These are phyloP conservation scores for Evansstolkia leycettana DNA, from an alignment of 495 filamentous ascomycete genomes.

Conservation along the genomic window DNA sequence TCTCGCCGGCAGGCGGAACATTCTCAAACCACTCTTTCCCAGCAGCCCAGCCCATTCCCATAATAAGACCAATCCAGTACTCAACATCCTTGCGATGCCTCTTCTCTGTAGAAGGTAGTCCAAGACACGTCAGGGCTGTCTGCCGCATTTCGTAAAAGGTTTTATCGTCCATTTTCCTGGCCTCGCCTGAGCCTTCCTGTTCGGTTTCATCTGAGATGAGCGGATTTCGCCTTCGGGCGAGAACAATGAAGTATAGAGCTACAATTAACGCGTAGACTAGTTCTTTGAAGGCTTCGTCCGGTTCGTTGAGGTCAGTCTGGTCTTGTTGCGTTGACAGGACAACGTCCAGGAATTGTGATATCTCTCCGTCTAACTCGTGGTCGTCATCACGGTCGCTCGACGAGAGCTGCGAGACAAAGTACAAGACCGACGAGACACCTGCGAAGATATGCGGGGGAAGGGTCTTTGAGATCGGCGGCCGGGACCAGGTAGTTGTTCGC, in stretches of 20 bases:
- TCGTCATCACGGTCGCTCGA: constrained; percentile 11
- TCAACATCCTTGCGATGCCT: constrained; percentile 43
- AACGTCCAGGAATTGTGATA: constrained; percentile 24
- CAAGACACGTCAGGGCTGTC: constrained; percentile 28
- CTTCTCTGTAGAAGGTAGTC: constrained; percentile 20
- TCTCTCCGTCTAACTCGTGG: constrained; percentile 25
- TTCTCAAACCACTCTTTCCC: constrained; percentile 56
- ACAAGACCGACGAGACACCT: constrained; percentile 46
- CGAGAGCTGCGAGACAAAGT: constrained; percentile 18
- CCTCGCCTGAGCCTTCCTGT: constrained; percentile 10
- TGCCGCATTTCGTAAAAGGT: constrained; percentile 37
- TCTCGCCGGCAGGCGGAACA: constrained; percentile 28
- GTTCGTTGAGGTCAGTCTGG: constrained; percentile 5
- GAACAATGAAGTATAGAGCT: constrained; percentile 53
- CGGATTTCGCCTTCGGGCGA: constrained; percentile 26
- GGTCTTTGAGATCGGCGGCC: constrained; percentile 31
- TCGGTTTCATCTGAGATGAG: constrained; percentile 7
- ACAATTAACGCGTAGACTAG: constrained; percentile 39
- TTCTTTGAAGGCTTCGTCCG: constrained; percentile 30
- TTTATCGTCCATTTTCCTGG: constrained; percentile 33
- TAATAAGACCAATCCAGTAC: constrained; percentile 43
- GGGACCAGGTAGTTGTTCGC: constrained; percentile 31
- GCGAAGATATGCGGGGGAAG: constrained; percentile 52
- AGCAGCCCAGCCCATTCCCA: constrained; percentile 47
- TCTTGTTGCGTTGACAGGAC: constrained; percentile 18